Base-by-base conservation (phyloP, 169 alveolate species). In the Theileria equi region DNA sequence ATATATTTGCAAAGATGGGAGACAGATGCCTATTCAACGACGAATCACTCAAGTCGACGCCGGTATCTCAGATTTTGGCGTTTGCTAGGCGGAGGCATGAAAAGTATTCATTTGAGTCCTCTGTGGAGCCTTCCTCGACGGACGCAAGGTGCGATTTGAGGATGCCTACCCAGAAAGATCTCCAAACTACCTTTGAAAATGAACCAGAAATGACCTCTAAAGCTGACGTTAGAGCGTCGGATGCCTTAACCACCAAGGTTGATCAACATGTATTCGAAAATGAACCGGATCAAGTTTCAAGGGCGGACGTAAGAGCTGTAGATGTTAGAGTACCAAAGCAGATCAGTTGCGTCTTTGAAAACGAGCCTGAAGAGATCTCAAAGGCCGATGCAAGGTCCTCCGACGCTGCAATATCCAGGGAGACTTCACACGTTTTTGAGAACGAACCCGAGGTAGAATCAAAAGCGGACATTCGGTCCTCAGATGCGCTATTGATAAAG, bases 71-170 rank as follows among this genome's bases (percentile, higher is more conserved):
- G 48, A 29, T 61, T n/a, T 58, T 72, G 11, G 68, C 82, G 1
- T 32, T 54, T 10, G 82, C 76, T 0, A 55, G 40, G 53, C 44
- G 52, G 34, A 59, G 82, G 32, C 82, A 72, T 36, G 82, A 61
- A 2, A 35, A 45, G 11, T 72, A 25, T 36, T 61, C 54, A 21
- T 72, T 52, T 23, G 82, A 72, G 48, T 40, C 58, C 3, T 58
- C 50, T 10, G 68, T 44, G 2, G 45, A 44, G 23, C 23, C 41
- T 10, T 72, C 82, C 2, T 31, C 16, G 16, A 55, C 82, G 31
- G 82, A 72, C 26, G 82, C 54, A 17, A 63, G 19, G 74, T 11
- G 5, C 32, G n/a, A n/a, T n/a, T n/a, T n/a, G n/a, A n/a, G n/a
- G n/a, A n/a, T n/a, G n/a, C n/a, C n/a, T n/a, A n/a, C n/a, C n/a